Percentiles rank a stretch among this genome's conserved stretches.
phyloP scores from a whole-genome alignment of 1,139 yeast genomes.

The Pneumocystis jirovecii region DNA sequence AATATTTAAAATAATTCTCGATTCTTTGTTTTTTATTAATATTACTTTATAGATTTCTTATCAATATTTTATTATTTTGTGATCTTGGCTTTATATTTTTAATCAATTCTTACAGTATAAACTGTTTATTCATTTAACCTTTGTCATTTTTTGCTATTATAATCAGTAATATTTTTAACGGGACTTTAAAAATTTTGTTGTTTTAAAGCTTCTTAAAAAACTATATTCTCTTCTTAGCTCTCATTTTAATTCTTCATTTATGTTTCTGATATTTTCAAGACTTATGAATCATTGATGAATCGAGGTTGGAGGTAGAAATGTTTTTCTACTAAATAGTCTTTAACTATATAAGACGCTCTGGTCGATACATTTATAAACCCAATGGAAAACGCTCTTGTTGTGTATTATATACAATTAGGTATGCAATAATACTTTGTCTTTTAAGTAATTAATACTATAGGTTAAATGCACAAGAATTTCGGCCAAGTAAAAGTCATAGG shows the following conservation, averaged over 20 bases:
- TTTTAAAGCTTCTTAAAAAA: background rate
- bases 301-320: conserved; percentile 34
- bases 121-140: too few species aligned
- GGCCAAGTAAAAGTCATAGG: conserved; percentile 50
- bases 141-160: too few species aligned
- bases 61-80: too few species aligned
- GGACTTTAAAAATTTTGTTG: too few species aligned
- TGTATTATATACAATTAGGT: conserved; percentile 61
- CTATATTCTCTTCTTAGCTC: background rate
- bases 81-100: too few species aligned
- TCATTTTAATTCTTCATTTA: conserved; percentile 33
- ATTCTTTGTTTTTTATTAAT: too few species aligned
- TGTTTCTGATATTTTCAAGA: conserved; percentile 24
- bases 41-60: too few species aligned
- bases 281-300: conserved; percentile 52
- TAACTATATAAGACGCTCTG: conserved; percentile 46
- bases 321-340: background rate
- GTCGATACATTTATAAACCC: conserved; percentile 55
- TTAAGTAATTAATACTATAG: background rate
- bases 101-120: too few species aligned
- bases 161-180: too few species aligned
- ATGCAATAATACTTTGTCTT: background rate
- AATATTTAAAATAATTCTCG: too few species aligned
- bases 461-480: conserved; percentile 36
- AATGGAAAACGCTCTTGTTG: conserved; percentile 67